phyloP scores from a whole-genome alignment of 2,329 filamentous ascomycete species.

The Monosporascus sp. region DNA sequence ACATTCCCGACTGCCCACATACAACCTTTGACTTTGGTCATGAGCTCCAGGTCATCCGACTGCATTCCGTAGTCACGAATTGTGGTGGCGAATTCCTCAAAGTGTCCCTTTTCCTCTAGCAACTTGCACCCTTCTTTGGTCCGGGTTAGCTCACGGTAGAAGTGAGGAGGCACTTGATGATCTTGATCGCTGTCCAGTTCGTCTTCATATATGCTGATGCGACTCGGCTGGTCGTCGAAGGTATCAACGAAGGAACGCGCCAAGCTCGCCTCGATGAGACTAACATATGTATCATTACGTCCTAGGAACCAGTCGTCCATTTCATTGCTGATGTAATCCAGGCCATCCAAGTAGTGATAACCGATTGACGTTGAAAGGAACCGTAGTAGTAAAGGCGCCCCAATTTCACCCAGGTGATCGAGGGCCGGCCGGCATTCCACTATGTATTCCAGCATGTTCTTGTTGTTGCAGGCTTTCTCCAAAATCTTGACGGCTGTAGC shows the following conservation, averaged over 20 bases:
- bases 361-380: conserved; percentile 95
- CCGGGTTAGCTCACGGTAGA: conserved; percentile 90
- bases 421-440: conserved; percentile 92
- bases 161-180: conserved; percentile 83
- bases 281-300: conserved; percentile 92
- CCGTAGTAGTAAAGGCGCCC: conserved; percentile 82
- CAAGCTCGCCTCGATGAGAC: conserved; percentile 90
- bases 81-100: conserved; percentile 84
- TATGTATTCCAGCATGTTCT: conserved; percentile 86
- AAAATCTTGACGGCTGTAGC: conserved; percentile 94
- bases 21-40: conserved; percentile 93
- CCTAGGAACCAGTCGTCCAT: conserved; percentile 99
- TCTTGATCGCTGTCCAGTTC: conserved; percentile 50
- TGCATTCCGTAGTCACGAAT: conserved; percentile 85
- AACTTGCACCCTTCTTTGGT: conserved; percentile 89
- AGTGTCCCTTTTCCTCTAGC: conserved; percentile 88
- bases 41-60: conserved; percentile 74
- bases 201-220: conserved; percentile 54
- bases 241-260: conserved; percentile 75
- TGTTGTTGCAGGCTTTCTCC: conserved; percentile 94
- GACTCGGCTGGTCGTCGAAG: conserved; percentile 51
- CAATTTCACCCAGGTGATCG: conserved; percentile 94
- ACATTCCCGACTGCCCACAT: conserved; percentile 98
- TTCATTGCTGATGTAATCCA: conserved; percentile 98
- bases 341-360: conserved; percentile 92